Evolutionary conservation across 225 moss, liverwort and hornwort genomes (phyloP).

Genomic region (Polytrichum commune): DNA sequence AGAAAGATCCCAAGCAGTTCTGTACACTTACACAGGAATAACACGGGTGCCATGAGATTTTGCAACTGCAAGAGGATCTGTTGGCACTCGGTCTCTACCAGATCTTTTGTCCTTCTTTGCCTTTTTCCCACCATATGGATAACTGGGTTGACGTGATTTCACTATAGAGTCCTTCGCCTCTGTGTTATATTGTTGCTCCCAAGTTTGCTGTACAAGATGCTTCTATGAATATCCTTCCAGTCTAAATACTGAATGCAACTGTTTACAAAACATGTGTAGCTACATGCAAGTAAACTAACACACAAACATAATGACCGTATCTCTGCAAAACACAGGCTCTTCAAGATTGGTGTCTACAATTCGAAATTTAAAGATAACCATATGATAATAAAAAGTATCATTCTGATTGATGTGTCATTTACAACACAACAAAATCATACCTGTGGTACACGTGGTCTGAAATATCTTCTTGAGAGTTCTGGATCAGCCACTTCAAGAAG

Average conservation of each 20-base stretch:
- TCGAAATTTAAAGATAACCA: too few relatives aligned
- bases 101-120: conserved; percentile 43
- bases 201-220: conserved; percentile 25
- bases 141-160: conserved; percentile 43
- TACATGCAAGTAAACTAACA: too few relatives aligned
- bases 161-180: conserved; percentile 50
- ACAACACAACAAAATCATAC: conserved; percentile 11
- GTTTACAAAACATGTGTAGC: too few relatives aligned
- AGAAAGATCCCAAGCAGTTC: neutral
- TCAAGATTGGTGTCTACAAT: too few relatives aligned
- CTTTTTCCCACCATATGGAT: conserved; percentile 39
- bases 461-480: conserved; percentile 59
- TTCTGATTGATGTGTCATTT: neutral
- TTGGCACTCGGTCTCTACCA: conserved; percentile 41
- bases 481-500: conserved; percentile 84
- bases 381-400: too few relatives aligned
- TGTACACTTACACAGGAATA: conserved; percentile 66
- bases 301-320: too few relatives aligned
- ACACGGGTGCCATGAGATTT: conserved; percentile 88
- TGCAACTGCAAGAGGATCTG: conserved; percentile 28
- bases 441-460: conserved; percentile 48
- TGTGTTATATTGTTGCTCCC: conserved; percentile 28
- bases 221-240: too few relatives aligned
- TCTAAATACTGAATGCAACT: too few relatives aligned
- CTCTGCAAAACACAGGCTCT: too few relatives aligned